These are phyloP conservation scores for Sanghuangporus sanghuang DNA, from an alignment of 1,284 basidiomycete species.

Conservation along the genomic window DNA sequence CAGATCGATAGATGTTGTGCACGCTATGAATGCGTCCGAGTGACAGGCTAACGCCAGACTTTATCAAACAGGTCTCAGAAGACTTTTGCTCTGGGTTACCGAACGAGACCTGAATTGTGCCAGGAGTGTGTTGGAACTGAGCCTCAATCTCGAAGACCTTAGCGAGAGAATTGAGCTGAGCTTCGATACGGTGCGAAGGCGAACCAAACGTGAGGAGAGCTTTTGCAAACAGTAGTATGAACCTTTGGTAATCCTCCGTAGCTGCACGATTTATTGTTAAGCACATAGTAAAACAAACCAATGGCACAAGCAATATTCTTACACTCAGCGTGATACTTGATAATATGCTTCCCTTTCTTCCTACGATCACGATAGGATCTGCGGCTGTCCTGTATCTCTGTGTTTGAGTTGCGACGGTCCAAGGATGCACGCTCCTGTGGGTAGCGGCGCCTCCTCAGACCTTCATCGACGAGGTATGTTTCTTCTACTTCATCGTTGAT, in stretches of 20 bases:
- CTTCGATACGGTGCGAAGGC: slow-evolving; percentile 83
- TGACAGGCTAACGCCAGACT: slow-evolving; percentile 67
- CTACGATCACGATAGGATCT: slow-evolving; percentile 14
- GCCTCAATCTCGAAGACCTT: slow-evolving; percentile 52
- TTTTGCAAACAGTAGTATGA: slow-evolving; percentile 77
- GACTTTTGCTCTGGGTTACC: slow-evolving; percentile 55
- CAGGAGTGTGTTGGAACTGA: slow-evolving; percentile 79
- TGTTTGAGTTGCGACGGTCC: neutral
- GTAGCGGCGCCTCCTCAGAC: slow-evolving; percentile 3
- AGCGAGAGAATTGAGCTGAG: slow-evolving; percentile 61
- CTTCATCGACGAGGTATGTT: slow-evolving; percentile 15
- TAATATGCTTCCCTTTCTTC: slow-evolving; percentile 13
- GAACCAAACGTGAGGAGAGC: slow-evolving; percentile 79
- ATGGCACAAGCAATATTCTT: neutral
- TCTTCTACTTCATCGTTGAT: slow-evolving; percentile 15
- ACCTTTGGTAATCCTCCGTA: slow-evolving; percentile 62
- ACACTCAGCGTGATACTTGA: slow-evolving; percentile 13
- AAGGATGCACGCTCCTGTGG: neutral
- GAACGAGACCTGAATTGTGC: slow-evolving; percentile 74
- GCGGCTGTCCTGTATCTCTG: neutral
- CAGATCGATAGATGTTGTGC: slow-evolving; percentile 71
- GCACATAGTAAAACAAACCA: neutral
- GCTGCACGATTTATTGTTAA: slow-evolving; percentile 35
- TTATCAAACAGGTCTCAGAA: slow-evolving; percentile 73
- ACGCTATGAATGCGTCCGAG: slow-evolving; percentile 69